Percentiles rank a stretch among this genome's conserved stretches.
Conservation (phyloP, 768 basidiomycete species). For the Boletus rubescentipes region DNA sequence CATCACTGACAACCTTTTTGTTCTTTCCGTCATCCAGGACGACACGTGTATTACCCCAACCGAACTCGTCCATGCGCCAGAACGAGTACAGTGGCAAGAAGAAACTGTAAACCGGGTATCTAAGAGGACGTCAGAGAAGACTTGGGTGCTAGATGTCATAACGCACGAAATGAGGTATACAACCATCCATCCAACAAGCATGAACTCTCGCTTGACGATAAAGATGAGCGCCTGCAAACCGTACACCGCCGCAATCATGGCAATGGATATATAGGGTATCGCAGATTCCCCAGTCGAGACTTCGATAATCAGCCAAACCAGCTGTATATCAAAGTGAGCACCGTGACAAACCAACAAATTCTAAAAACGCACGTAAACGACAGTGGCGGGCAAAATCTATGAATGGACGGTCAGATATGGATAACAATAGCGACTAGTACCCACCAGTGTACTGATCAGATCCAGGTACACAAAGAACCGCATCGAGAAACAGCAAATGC, state of each 20-base stretch:
- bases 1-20: slow-evolving; percentile 54
- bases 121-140: slow-evolving; percentile 22
- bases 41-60: slow-evolving; percentile 64
- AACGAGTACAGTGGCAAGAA: slow-evolving; percentile 70
- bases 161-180: slow-evolving; percentile 67
- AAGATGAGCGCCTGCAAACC: slow-evolving; percentile 73
- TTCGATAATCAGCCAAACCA: slow-evolving; percentile 60
- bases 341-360: not conserved
- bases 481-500: slow-evolving; percentile 76
- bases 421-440: slow-evolving; percentile 1
- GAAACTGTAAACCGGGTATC: slow-evolving; percentile 67
- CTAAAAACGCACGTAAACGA: slow-evolving; percentile 50
- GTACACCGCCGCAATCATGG: slow-evolving; percentile 67
- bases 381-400: slow-evolving; percentile 59
- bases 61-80: slow-evolving; percentile 77
- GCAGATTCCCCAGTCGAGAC: slow-evolving; percentile 52
- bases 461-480: slow-evolving; percentile 69
- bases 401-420: slow-evolving; percentile 8
- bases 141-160: not conserved
- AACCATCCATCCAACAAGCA: slow-evolving; percentile 73
- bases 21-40: slow-evolving; percentile 66
- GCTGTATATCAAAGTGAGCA: slow-evolving; percentile 30
- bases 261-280: slow-evolving; percentile 60
- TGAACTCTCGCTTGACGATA: slow-evolving; percentile 72
- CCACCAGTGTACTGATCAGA: slow-evolving; percentile 59